Evolutionary conservation across 352 stramenopile genomes (phyloP), one percentile per base, ranked within the genome.

Genomic region (Phytophthora cactorum): DNA sequence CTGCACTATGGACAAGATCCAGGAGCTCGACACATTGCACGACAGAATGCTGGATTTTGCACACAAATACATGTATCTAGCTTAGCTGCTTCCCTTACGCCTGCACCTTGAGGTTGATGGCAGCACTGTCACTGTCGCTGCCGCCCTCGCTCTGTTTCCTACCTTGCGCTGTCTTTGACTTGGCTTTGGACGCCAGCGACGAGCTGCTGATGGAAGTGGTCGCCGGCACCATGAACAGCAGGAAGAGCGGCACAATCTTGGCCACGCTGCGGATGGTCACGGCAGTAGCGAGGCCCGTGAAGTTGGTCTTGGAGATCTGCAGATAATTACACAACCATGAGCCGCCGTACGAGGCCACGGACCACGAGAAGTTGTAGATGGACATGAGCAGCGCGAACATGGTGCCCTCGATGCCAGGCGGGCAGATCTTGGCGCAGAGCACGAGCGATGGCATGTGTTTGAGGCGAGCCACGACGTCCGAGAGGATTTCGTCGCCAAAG

Each of bases 401-500:
- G 4, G 97, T 98, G 58, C 96, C 96, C 78, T 99, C 97, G 46
- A 99, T 92, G 50, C 97, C 97, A 29, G 86, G 90, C 29, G 97
- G 97, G 61, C 97, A 99, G 59, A 99, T 86, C 67, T 95, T 93
- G 60, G 95, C 94, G 50, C 96, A 98, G n/a, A 99, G 77, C 47
- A 99, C 95, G 28, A 99, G 84, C 51, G 90, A 98, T 8, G 97
- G 96, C 77, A 99, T 95, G 64, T 90, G 81, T 68, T 93, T 92
- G 70, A 95, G 82, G 0, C 84, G 79, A 52, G 80, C 82, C 28
- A 94, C 86, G 5, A 94, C 84, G 54, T 92, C 86, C 63, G 83
- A 91, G 9, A 92, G 75, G 55, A 94, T 89, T 66, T 91, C 84
- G 70, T 94, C 86, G 22, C 84, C 82, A 43, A 94, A 91, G 59